Evolutionary conservation across 345 rosid species (phyloP).

Genomic region (Syzygium jambos): DNA sequence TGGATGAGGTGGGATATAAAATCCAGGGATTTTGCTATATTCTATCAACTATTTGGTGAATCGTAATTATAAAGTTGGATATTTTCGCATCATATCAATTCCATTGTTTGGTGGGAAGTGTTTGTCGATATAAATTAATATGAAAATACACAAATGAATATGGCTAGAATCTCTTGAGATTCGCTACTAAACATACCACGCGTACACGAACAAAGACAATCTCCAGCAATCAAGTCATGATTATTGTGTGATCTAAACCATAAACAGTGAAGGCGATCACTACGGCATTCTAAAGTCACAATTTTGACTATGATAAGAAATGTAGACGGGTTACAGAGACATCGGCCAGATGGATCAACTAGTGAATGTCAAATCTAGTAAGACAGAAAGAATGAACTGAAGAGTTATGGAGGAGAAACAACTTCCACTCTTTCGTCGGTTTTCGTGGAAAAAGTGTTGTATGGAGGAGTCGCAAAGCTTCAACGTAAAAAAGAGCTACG

Average conservation of each 20-base stretch:
- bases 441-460: not conserved
- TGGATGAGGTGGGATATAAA: not conserved
- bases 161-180: not conserved
- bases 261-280: not conserved
- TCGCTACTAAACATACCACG: too few relatives aligned
- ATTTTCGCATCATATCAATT: too few relatives aligned
- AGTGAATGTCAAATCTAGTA: too few relatives aligned
- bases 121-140: too few relatives aligned
- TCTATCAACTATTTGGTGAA: not conserved
- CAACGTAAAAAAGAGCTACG: not conserved
- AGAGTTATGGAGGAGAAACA: not conserved
- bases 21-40: rapidly evolving
- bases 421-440: not conserved
- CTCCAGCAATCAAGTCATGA: not conserved
- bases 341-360: too few relatives aligned
- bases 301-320: too few relatives aligned
- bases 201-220: not conserved
- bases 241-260: not conserved
- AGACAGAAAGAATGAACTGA: too few relatives aligned
- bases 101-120: not conserved
- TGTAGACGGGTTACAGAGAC: not conserved
- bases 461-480: not conserved
- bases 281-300: too few relatives aligned
- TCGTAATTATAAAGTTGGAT: not conserved
- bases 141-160: not conserved